Percentiles rank a stretch among this genome's conserved stretches.
Conservation (phyloP, 2,329 filamentous ascomycete species). For the Venturia pyrina region DNA sequence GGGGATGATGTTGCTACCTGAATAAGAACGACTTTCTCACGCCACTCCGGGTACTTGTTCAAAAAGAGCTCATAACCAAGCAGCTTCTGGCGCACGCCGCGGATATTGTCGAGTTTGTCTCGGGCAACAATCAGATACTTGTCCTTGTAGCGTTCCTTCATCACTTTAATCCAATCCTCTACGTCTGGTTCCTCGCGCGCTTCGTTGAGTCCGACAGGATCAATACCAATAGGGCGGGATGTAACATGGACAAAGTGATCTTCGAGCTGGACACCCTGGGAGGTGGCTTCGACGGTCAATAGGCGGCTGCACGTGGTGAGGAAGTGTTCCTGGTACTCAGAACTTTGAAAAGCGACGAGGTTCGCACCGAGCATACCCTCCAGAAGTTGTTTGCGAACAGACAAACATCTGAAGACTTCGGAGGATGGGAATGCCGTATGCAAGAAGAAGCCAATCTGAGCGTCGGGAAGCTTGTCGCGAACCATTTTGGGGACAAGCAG, state of each 20-base stretch:
- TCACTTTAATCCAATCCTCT: conserved; percentile 64
- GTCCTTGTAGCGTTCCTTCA: conserved; percentile 74
- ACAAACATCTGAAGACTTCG: conserved; percentile 87
- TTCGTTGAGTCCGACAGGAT: conserved; percentile 63
- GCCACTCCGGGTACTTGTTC: conserved; percentile 86
- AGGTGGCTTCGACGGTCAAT: conserved; percentile 79
- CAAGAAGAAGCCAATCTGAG: conserved; percentile 91
- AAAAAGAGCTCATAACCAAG: conserved; percentile 88
- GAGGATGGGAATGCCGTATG: conserved; percentile 94
- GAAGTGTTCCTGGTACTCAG: conserved; percentile 89
- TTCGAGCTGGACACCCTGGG: conserved; percentile 80
- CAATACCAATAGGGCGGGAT: conserved; percentile 80
- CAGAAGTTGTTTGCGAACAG: conserved; percentile 74
- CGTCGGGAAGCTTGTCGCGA: conserved; percentile 79
- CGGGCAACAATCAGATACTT: conserved; percentile 88
- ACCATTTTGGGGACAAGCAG: conserved; percentile 83
- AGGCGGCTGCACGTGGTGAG: conserved; percentile 90
- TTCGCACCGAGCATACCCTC: conserved; percentile 92
- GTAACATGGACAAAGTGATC: conserved; percentile 88
- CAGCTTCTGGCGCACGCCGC: conserved; percentile 87
- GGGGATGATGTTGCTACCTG: conserved; percentile 88
- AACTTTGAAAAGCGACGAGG: conserved; percentile 84
- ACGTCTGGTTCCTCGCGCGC: conserved; percentile 67
- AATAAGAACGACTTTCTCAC: conserved; percentile 71
- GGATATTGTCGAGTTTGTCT: conserved; percentile 88